Evolutionary conservation across 805 yeast species (phyloP), one percentile per base, ranked within the genome.

Genomic region (Clavispora carvajalis): DNA sequence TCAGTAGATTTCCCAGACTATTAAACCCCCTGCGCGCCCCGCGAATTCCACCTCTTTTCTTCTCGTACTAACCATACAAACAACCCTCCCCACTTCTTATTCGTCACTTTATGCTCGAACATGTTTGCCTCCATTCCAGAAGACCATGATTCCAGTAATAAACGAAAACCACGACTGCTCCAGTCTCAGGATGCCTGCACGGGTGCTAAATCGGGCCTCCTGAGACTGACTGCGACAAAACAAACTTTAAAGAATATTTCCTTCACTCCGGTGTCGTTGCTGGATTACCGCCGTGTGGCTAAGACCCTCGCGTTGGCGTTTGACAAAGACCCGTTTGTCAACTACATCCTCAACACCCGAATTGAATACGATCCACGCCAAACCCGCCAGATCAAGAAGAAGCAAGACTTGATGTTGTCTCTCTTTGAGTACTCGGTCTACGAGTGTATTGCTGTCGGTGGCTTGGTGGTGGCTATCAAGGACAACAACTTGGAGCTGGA

Each of bases 201-300:
- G 50, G 50, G 52, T 46, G 28, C 23, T 33, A 46, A 48, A 38
- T 35, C 52, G 45, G 49, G 44, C 49, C 36, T 53, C 56, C 58
- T 54, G 58, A 53, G 58, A 54, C 58, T 54, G 49, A 23, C 47
- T 26, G 45, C 38, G 26, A 33, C n/a, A 22, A 41, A 44, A 45
- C 31, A 18, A 28, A 46, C 42, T 33, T 44, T 45, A 21, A 37
- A 23, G 29, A 48, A 48, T 34, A 43, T 47, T 24, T 44, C 53
- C 28, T 43, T 47, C 22, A 44, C 54, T 34, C 54, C 53, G 26
- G 53, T 48, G 33, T 43, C 45, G 41, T 38, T 43, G 33, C 53
- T 49, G 38, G 81, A 77, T 47, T 78, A 75, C 49, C 73, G 69
- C 44, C 67, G 77, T 43, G 79, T 79, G 21, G 81, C 82, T 18